Conservation (phyloP, 768 basidiomycete genomes). For the Cubamyces sp. region DNA sequence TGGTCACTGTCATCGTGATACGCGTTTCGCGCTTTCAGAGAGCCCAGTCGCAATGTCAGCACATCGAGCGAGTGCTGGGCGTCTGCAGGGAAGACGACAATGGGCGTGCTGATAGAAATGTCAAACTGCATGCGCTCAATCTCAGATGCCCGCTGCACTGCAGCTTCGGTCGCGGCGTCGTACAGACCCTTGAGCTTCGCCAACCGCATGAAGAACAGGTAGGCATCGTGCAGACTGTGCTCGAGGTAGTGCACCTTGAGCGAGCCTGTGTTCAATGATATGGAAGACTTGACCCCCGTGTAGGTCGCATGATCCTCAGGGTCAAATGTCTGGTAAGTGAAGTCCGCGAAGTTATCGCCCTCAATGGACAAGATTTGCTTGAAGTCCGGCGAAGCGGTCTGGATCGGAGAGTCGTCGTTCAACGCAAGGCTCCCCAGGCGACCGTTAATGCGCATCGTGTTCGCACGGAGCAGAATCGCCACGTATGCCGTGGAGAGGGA, state of each 20-base stretch:
- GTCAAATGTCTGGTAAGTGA: slow-evolving; percentile 92
- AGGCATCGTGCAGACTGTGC: slow-evolving; percentile 87
- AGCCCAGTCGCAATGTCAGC: slow-evolving; percentile 83
- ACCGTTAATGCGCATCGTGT: slow-evolving; percentile 77
- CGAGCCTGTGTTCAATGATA: slow-evolving; percentile 85
- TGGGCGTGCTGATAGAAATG: slow-evolving; percentile 89
- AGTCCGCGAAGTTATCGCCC: slow-evolving; percentile 91
- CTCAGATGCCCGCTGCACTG: slow-evolving; percentile 90
- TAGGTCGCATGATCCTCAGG: slow-evolving; percentile 65
- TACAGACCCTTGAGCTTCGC: slow-evolving; percentile 92
- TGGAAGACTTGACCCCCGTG: slow-evolving; percentile 79
- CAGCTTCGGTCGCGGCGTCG: slow-evolving; percentile 91
- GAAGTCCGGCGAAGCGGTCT: slow-evolving; percentile 65
- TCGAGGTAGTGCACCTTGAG: slow-evolving; percentile 89
- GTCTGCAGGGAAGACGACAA: slow-evolving; percentile 83
- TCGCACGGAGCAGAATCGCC: slow-evolving; percentile 68
- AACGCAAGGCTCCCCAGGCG: slow-evolving; percentile 84
- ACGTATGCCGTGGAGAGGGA: slow-evolving; percentile 91
- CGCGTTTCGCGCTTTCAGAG: slow-evolving; percentile 81
- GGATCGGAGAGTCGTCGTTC: slow-evolving; percentile 65
- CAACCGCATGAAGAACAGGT: slow-evolving; percentile 80
- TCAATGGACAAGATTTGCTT: slow-evolving; percentile 91
- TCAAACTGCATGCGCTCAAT: slow-evolving; percentile 94
- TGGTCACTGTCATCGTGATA: slow-evolving; percentile 62
- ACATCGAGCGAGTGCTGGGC: slow-evolving; percentile 63